Conservation (phyloP, 768 basidiomycete genomes). For the Sarcodon sp. region DNA sequence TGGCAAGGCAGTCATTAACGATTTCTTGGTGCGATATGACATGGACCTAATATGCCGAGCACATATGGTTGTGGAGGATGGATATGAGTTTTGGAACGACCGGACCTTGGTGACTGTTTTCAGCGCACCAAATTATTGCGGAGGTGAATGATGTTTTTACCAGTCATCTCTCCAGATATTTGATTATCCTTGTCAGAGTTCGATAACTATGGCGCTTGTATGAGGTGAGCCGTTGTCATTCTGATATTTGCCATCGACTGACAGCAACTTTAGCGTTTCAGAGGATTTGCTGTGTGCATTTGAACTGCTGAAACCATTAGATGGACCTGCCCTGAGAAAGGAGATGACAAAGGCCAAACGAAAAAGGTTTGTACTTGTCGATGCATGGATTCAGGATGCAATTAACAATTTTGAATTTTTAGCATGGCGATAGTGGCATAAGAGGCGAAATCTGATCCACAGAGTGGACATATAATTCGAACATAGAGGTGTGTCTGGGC, state of each 20-base stretch:
- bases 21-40: slow-evolving; percentile 89
- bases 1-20: slow-evolving; percentile 93
- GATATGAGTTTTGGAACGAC: slow-evolving; percentile 99
- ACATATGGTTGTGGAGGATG: slow-evolving; percentile 99
- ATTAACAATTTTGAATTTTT: neutral
- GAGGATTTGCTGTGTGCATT: slow-evolving; percentile 97
- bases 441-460: too few relatives aligned
- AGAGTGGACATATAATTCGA: too few relatives aligned
- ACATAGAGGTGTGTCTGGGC: too few relatives aligned
- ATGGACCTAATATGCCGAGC: slow-evolving; percentile 99
- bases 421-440: neutral
- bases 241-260: neutral
- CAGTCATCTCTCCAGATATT: slow-evolving; percentile 2
- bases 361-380: slow-evolving; percentile 60
- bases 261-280: slow-evolving; percentile 51
- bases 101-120: slow-evolving; percentile 97
- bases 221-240: slow-evolving; percentile 45
- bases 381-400: neutral
- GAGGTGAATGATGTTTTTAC: slow-evolving; percentile 47
- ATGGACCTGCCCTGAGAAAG: slow-evolving; percentile 88
- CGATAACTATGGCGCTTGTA: slow-evolving; percentile 91
- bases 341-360: slow-evolving; percentile 99
- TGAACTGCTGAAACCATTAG: slow-evolving; percentile 91
- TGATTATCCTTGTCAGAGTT: slow-evolving; percentile 43
- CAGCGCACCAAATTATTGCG: slow-evolving; percentile 94